Base-by-base conservation (phyloP, 139 green algal genomes). In the Chlorella sp. region DNA sequence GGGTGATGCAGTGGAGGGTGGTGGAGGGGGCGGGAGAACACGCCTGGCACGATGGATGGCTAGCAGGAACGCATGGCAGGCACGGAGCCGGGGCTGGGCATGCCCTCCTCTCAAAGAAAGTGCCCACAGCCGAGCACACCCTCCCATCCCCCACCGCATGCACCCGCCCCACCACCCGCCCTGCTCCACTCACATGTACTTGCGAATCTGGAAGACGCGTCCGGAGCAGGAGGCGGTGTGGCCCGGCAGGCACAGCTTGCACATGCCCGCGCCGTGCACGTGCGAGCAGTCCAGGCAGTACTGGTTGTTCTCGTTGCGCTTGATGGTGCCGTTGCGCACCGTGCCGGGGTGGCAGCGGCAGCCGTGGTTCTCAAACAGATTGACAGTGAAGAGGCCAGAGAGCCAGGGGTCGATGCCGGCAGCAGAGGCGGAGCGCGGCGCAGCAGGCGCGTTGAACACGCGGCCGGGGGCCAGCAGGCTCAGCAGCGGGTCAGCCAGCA, bases 151-250 rank as follows among this genome's bases (percentile, higher is more conserved):
- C 30, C 12, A 40, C 7, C 32, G 79, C 79, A 39, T 69, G 40
- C 32, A 37, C 78, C 12, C 69, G n/a, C 69, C 26, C 73, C 32
- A 24, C 3, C 15, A 19, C 14, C 26, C 73, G n/a, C 32, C 15
- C 73, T 22, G 24, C 22, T 80, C 18, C 73, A 80, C 85, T 89
- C 85, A 89, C 90, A 93, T 93, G 89, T 93, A 93, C 48, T 90
- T 89, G 53, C 91, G 83, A 39, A 93, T 92, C 84, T 93, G 91
- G 32, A 92, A 89, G 39, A 83, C 57, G 40, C 61, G 82, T 36
- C 81, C 81, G 36, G 81, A 53, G 81, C 88, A 91, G 78, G 66
- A 88, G 28, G n/a, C 71, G 16, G 71, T 64, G 57, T 92, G 81
- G 18, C 73, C 81, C 11, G 57, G 48, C 64, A 93, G 87, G 88